Conservation (phyloP, 192 early-diverging fungal genomes). For the Gryganskiella cystojenkinii region DNA sequence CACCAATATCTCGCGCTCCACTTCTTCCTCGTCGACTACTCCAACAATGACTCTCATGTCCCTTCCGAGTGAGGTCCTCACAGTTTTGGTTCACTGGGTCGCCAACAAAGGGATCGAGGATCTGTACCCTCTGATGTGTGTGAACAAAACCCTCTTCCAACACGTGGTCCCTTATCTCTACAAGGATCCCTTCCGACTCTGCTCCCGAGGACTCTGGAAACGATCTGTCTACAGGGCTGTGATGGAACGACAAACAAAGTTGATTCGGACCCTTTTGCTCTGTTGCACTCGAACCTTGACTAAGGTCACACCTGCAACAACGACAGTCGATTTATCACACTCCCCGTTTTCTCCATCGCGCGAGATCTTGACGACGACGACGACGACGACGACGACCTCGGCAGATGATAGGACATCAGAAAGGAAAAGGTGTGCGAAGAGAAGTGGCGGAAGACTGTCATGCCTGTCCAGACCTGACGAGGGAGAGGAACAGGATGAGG, state of each 20-base stretch:
- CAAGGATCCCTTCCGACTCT: constrained; percentile 31
- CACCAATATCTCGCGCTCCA: too few relatives aligned
- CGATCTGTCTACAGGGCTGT: constrained; percentile 33
- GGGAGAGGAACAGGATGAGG: too few relatives aligned
- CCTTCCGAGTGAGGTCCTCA: constrained; percentile 27
- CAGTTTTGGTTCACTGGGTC: constrained; percentile 26
- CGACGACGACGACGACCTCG: too few relatives aligned
- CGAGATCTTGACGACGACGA: too few relatives aligned
- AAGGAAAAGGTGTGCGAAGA: too few relatives aligned
- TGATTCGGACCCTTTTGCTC: constrained; percentile 36
- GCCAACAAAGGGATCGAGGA: constrained; percentile 24
- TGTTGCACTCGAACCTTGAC: constrained; percentile 38
- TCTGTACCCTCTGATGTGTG: constrained; percentile 31
- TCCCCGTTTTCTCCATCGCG: too few relatives aligned
- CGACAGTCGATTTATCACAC: too few relatives aligned
- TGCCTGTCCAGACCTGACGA: too few relatives aligned
- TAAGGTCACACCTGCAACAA: constrained; percentile 3
- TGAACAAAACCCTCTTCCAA: constrained; percentile 37
- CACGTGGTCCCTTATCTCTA: constrained; percentile 37
- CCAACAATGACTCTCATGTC: constrained; percentile 14
- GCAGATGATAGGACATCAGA: too few relatives aligned
- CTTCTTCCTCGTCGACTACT: too few relatives aligned
- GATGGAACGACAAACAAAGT: constrained; percentile 36
- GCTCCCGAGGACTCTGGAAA: constrained; percentile 36
- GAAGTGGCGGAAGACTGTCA: too few relatives aligned